These are phyloP conservation scores for Jacaranda copaia DNA, from an alignment of 257 asterid genomes.

Conservation along the genomic window DNA sequence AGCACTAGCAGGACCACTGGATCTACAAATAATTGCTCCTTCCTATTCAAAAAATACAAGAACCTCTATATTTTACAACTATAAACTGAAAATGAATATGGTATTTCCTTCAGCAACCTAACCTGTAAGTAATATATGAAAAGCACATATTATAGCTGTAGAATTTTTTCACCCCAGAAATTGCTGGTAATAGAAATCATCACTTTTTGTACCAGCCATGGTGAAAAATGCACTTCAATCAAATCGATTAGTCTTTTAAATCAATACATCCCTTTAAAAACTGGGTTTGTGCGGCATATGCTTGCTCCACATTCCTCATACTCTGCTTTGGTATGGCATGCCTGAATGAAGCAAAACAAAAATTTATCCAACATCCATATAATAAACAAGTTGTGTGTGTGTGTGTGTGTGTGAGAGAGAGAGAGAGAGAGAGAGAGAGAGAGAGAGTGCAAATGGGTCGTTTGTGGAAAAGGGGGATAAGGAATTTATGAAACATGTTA, in stretches of 20 bases:
- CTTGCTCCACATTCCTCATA: conserved; percentile 96
- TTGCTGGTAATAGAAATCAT: conserved; percentile 6
- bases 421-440: neutral
- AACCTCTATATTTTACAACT: conserved; percentile 35
- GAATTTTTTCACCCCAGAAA: conserved; percentile 27
- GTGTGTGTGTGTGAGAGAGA: neutral
- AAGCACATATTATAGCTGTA: conserved; percentile 24
- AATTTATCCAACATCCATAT: conserved; percentile 3
- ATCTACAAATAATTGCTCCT: conserved; percentile 29
- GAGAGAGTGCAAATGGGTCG: neutral
- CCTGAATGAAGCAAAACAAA: conserved; percentile 49
- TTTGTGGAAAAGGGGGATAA: neutral
- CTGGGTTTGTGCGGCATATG: conserved; percentile 95
- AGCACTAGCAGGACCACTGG: neutral
- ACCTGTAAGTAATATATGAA: conserved; percentile 27
- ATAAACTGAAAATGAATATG: conserved; percentile 34
- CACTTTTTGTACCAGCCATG: conserved; percentile 3
- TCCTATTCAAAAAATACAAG: conserved; percentile 46
- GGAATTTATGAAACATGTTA: neutral
- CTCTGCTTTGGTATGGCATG: conserved; percentile 98
- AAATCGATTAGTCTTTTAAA: conserved; percentile 24
- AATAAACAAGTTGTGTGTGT: neutral
- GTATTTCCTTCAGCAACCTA: conserved; percentile 40
- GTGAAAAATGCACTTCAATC: conserved; percentile 25
- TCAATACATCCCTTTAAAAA: conserved; percentile 97